Evolutionary conservation across 768 basidiomycete genomes (phyloP).

Genomic region (Lentinula lateritia): DNA sequence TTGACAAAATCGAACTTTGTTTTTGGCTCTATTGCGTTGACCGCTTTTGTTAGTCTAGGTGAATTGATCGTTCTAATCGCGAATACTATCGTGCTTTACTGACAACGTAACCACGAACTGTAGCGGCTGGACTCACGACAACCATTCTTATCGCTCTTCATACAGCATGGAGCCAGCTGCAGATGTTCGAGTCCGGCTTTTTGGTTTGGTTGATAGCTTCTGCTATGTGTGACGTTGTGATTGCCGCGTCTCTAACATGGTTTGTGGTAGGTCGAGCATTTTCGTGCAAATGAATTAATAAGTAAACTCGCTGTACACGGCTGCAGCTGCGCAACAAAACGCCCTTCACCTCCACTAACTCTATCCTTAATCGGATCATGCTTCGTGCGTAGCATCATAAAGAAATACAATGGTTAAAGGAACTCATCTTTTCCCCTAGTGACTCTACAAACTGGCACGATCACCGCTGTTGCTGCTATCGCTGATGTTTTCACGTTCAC

Average conservation of each 20-base stretch:
- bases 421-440: not conserved
- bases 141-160: constrained; percentile 19
- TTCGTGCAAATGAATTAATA: too few species aligned
- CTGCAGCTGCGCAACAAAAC: not conserved
- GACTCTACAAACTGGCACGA: constrained; percentile 5
- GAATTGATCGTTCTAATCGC: constrained; percentile 1
- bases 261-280: constrained; percentile 31
- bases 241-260: constrained; percentile 35
- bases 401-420: not conserved
- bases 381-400: not conserved
- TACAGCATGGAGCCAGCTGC: constrained; percentile 22
- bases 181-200: constrained; percentile 24
- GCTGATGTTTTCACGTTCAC: constrained; percentile 2
- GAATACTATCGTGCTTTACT: not conserved
- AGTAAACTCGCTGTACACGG: not conserved
- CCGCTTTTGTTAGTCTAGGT: constrained; percentile 25
- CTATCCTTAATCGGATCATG: constrained; percentile 4
- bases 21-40: constrained; percentile 22
- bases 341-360: not conserved
- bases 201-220: constrained; percentile 41
- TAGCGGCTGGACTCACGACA: constrained; percentile 29
- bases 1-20: constrained; percentile 24
- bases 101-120: not conserved
- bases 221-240: constrained; percentile 40
- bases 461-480: constrained; percentile 2